These are phyloP conservation scores for Colletotrichum brevisporum DNA, from an alignment of 2,329 filamentous ascomycete genomes.

Conservation along the genomic window DNA sequence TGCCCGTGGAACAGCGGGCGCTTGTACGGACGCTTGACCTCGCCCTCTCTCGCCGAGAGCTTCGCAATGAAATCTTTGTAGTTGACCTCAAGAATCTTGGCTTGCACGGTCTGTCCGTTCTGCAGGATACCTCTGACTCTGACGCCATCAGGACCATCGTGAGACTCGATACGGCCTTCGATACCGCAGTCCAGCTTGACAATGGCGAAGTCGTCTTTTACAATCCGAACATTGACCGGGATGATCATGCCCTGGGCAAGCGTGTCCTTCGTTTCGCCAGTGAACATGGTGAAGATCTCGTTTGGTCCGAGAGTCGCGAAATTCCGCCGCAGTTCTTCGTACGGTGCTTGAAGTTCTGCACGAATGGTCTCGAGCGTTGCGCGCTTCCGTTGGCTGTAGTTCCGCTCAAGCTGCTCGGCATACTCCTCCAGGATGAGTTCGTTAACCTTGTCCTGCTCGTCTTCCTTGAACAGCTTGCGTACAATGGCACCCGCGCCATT, in stretches of 20 bases:
- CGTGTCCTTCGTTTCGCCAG: conserved; percentile 89
- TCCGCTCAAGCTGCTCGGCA: conserved; percentile 92
- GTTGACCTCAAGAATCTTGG: conserved; percentile 90
- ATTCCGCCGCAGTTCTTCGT: conserved; percentile 90
- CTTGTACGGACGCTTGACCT: conserved; percentile 80
- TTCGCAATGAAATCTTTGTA: conserved; percentile 87
- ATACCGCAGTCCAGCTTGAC: conserved; percentile 95
- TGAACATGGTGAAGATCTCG: conserved; percentile 96
- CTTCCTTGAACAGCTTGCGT: conserved; percentile 93
- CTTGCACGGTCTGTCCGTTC: conserved; percentile 86
- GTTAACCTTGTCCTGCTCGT: conserved; percentile 94
- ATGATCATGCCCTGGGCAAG: conserved; percentile 93
- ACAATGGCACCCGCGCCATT: conserved; percentile 92
- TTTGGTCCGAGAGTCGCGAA: conserved; percentile 79
- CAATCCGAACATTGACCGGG: conserved; percentile 87
- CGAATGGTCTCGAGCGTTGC: conserved; percentile 97
- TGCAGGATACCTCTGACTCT: conserved; percentile 82
- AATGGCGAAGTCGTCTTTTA: conserved; percentile 93
- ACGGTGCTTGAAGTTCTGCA: conserved; percentile 91
- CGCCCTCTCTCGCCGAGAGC: conserved; percentile 86
- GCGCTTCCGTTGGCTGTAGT: conserved; percentile 94
- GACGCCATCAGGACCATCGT: conserved; percentile 82
- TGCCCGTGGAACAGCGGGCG: conserved; percentile 79
- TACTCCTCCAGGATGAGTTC: conserved; percentile 97
- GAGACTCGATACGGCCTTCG: conserved; percentile 86